phyloP scores from a whole-genome alignment of 495 filamentous ascomycete species.

The Neurospora pannonica region DNA sequence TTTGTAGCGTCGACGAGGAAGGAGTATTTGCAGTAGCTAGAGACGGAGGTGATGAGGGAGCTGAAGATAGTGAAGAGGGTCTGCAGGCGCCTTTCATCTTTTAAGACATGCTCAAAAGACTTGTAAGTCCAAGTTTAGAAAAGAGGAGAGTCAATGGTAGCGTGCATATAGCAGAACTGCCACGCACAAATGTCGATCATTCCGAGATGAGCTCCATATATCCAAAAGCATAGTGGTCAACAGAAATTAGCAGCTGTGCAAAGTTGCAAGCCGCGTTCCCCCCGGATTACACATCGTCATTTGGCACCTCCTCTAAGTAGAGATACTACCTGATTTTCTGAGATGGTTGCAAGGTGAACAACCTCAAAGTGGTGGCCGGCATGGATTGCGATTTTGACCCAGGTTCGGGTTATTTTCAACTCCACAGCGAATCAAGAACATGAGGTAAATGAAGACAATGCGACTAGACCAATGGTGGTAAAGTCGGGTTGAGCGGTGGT shows the following conservation, averaged over 20 bases:
- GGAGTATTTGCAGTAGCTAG: not conserved
- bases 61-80: not conserved
- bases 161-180: not conserved
- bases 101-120: not conserved
- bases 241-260: not conserved
- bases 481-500: no score
- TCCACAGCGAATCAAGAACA: not conserved
- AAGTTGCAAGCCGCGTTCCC: not conserved
- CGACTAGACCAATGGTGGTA: no score
- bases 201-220: not conserved
- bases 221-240: no score
- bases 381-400: not conserved
- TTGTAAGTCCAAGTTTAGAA: not conserved
- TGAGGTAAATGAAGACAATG: no score
- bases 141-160: not conserved
- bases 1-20: slow-evolving; percentile 5
- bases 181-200: not conserved
- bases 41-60: not conserved
- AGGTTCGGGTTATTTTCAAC: not conserved
- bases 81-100: no score
- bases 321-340: not conserved
- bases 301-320: not conserved
- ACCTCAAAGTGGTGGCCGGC: not conserved
- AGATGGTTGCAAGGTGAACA: not conserved
- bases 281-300: not conserved